Percentiles rank a stretch among this genome's conserved stretches.
Evolutionary conservation across 2,329 filamentous ascomycete species (phyloP).

Genomic region (Paecilomyces sp.): DNA sequence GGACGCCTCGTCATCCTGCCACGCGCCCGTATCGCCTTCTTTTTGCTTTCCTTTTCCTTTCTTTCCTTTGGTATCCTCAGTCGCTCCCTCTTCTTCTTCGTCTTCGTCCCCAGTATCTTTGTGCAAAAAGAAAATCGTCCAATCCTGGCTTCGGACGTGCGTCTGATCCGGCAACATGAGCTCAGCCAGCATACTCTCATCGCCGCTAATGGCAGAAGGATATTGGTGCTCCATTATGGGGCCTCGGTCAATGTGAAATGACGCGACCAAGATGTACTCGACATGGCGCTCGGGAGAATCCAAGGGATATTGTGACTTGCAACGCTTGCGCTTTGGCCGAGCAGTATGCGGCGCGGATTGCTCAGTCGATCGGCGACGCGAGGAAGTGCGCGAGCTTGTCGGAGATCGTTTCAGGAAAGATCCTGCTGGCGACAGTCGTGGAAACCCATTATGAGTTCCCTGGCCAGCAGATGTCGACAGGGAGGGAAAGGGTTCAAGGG

Average conservation of each 20-base stretch:
- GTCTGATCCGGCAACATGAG: constrained; percentile 97
- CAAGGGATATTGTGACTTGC: constrained; percentile 70
- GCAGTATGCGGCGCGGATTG: constrained; percentile 38
- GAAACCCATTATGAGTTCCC: constrained; percentile 44
- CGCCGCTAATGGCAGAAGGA: constrained; percentile 86
- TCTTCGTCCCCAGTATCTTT: constrained; percentile 85
- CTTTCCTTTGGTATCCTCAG: constrained; percentile 31
- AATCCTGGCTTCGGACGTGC: constrained; percentile 89
- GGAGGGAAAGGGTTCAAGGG: constrained; percentile 57
- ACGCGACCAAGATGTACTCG: constrained; percentile 95
- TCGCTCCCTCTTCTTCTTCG: constrained; percentile 55
- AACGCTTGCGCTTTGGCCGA: constrained; percentile 40
- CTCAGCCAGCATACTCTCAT: constrained; percentile 97
- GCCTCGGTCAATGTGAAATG: constrained; percentile 92
- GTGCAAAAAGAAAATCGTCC: constrained; percentile 98
- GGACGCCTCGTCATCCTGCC: constrained; percentile 42
- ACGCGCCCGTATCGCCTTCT: constrained; percentile 42
- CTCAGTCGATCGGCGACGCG: constrained; percentile 28
- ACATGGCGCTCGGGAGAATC: constrained; percentile 81
- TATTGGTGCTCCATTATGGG: constrained; percentile 99
- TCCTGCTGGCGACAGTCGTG: constrained; percentile 53
- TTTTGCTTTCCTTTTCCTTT: constrained; percentile 35
- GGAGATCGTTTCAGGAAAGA: constrained; percentile 47
- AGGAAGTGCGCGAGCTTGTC: constrained; percentile 38
- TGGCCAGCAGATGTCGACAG: constrained; percentile 29